phyloP scores from a whole-genome alignment of 129 eudicot genomes.

The Logfia minima region DNA sequence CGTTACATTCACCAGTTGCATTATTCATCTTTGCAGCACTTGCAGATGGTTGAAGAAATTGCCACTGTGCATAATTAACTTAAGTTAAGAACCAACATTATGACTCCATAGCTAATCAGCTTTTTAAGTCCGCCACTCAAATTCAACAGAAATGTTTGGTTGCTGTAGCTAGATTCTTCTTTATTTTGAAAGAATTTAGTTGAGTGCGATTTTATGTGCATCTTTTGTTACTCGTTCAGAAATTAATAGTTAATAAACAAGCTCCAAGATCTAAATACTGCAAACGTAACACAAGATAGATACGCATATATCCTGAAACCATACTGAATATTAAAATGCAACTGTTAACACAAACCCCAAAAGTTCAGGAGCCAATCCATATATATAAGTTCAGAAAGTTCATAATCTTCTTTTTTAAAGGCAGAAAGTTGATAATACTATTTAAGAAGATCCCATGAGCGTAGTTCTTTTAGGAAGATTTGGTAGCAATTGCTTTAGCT shows the following conservation, averaged over 20 bases:
- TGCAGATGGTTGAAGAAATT: slow-evolving; percentile 30
- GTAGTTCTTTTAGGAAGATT: slow-evolving; percentile 29
- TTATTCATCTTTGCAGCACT: not conserved
- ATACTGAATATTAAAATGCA: slow-evolving; percentile 17
- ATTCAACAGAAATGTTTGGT: not conserved
- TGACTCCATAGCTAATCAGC: not conserved
- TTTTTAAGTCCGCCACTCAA: not conserved
- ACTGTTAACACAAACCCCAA: slow-evolving; percentile 15
- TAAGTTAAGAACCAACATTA: slow-evolving; percentile 5
- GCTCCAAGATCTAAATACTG: not conserved
- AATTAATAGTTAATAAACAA: not conserved
- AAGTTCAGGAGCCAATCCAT: slow-evolving; percentile 21
- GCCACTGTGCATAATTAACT: slow-evolving; percentile 3
- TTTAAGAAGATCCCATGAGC: slow-evolving; percentile 16
- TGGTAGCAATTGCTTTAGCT: slow-evolving; percentile 56
- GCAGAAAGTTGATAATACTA: slow-evolving; percentile 23
- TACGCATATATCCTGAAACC: slow-evolving; percentile 14
- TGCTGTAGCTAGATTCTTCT: not conserved
- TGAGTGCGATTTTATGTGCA: not conserved
- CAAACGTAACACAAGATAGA: slow-evolving; percentile 5
- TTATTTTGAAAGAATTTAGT: not conserved
- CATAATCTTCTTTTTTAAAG: slow-evolving; percentile 6
- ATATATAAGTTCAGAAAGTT: slow-evolving; percentile 11
- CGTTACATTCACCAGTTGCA: not conserved
- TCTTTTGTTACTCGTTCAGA: not conserved